Evolutionary conservation across 805 yeast genomes (phyloP).

Genomic region (Candida ovalis): DNA sequence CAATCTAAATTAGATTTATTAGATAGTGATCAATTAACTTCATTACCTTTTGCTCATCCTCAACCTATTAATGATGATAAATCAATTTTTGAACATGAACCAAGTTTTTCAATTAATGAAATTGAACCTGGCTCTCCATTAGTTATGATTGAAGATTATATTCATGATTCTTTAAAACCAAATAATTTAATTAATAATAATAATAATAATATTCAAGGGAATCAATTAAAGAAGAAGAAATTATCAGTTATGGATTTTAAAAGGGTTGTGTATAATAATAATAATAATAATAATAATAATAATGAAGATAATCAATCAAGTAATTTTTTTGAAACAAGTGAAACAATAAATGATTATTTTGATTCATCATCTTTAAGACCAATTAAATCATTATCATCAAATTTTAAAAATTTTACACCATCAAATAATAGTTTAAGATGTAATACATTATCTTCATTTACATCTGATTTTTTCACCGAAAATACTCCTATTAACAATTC

Average conservation of each 20-base stretch:
- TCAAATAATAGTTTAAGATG: background rate
- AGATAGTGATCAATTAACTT: constrained; percentile 45
- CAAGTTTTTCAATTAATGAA: constrained; percentile 12
- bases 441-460: background rate
- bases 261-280: constrained; percentile 21
- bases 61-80: constrained; percentile 11
- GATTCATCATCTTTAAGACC: constrained; percentile 1
- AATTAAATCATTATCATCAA: background rate
- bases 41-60: constrained; percentile 53
- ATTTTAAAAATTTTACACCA: background rate
- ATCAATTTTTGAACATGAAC: background rate
- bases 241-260: constrained; percentile 34
- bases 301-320: too few species aligned
- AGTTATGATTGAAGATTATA: constrained; percentile 56
- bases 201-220: background rate
- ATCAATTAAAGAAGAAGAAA: constrained; percentile 20
- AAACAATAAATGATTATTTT: background rate
- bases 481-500: too few species aligned
- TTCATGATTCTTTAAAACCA: constrained; percentile 35
- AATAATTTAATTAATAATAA: background rate
- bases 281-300: too few species aligned
- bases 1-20: constrained; percentile 45
- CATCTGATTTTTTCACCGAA: background rate
- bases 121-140: constrained; percentile 7
- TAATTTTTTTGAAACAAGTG: background rate